Percentiles rank a stretch among this genome's conserved stretches.
Conservation (phyloP, 306 rosid species). For the Biancaea sappan region DNA sequence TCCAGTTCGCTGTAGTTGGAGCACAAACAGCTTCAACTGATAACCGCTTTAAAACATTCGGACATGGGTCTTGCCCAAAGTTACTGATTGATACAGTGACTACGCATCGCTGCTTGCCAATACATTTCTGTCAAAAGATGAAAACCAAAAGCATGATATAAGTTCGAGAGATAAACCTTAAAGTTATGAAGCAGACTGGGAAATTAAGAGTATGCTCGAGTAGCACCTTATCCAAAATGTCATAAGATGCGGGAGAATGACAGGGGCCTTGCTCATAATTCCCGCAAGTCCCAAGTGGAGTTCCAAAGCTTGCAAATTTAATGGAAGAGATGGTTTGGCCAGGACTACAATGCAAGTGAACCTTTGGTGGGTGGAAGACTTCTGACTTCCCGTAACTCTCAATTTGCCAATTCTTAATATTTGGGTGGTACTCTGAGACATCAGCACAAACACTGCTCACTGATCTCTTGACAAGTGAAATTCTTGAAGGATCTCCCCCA, state of each 20-base stretch:
- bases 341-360: slow-evolving; percentile 76
- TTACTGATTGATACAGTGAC: slow-evolving; percentile 84
- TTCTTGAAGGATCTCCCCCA: slow-evolving; percentile 87
- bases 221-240: slow-evolving; percentile 76
- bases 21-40: slow-evolving; percentile 93
- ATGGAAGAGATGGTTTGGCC: slow-evolving; percentile 87
- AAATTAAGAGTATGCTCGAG: slow-evolving; percentile 23
- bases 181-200: neutral
- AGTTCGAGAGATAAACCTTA: neutral
- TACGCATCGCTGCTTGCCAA: slow-evolving; percentile 77
- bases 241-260: slow-evolving; percentile 74
- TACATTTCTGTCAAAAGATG: slow-evolving; percentile 71
- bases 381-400: slow-evolving; percentile 82
- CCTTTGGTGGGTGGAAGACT: slow-evolving; percentile 83
- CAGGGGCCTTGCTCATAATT: slow-evolving; percentile 86
- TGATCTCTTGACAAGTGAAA: slow-evolving; percentile 81
- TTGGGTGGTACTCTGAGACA: slow-evolving; percentile 90
- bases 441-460: slow-evolving; percentile 85
- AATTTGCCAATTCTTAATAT: slow-evolving; percentile 88
- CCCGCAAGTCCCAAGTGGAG: slow-evolving; percentile 94
- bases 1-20: slow-evolving; percentile 49
- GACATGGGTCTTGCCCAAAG: slow-evolving; percentile 93
- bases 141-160: slow-evolving; percentile 22
- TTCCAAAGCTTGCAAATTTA: slow-evolving; percentile 97
- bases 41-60: slow-evolving; percentile 87